Evolutionary conservation across 2,329 filamentous ascomycete species (phyloP), one percentile per base, ranked within the genome.

Genomic region (Trichoderma sp.): DNA sequence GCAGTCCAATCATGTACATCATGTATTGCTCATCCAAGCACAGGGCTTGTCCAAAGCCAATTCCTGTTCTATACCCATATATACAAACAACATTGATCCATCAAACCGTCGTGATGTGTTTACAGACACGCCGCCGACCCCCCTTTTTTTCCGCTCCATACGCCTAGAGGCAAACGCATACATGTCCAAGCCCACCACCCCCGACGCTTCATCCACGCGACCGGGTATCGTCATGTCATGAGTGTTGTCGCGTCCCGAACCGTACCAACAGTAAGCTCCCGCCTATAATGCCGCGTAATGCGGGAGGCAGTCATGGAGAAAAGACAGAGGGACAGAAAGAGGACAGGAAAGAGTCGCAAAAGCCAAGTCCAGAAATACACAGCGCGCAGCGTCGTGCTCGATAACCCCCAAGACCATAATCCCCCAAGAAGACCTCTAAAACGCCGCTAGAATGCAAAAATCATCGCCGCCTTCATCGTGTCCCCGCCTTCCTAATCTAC

Each of bases 1-100:
- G 5, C 1, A 21, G 9, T 34, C n/a, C 26, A 54, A 21, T 63
- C 50, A 63, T 63, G 39, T 62, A 24, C 39, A 63, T 54, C 56
- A 19, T 61, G 47, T 65, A 65, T 65, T 65, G 57, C 57, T 55
- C 28, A 34, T 61, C 57, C 57, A 55, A 56, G 63, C 50, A 26
- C 47, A 55, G 28, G 2, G 63, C 41, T 51, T 28, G 24, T 65
- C 48, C 48, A 26, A 43, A 57, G 51, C 30, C 15, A 43, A 48
- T 47, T 47, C 45, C 50, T 30, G 44, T 47, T 44, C 30, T 47
- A 57, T 52, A 34, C 21, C 57, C 44, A 39, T 50, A 59, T 58
- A 64, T 58, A 52, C 62, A 57, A 63, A 41, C 44, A 45, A 57
- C 34, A 34, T 34, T 34, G 14, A n/a, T 34, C 34, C 14, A 21